Conservation (phyloP, 2,329 filamentous ascomycete genomes). For the Monosporascus sp. region DNA sequence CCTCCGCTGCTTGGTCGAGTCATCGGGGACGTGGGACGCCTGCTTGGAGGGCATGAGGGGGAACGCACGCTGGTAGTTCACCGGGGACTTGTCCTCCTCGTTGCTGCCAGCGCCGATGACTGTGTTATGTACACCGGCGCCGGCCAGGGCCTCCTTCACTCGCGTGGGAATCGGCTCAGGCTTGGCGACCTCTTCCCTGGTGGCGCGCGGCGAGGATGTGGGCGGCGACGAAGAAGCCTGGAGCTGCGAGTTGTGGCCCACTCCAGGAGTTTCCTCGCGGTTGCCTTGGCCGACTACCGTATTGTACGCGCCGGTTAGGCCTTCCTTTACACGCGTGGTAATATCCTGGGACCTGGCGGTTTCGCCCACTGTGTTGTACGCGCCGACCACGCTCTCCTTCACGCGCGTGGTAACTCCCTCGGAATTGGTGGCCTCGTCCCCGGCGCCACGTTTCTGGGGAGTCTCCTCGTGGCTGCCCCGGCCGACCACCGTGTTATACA, state of each 20-base stretch:
- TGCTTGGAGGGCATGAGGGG: not conserved
- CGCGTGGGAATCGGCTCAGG: not conserved
- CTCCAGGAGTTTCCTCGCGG: not conserved
- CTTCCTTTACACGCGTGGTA: not conserved
- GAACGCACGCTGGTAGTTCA: not conserved
- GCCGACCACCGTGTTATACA: not conserved
- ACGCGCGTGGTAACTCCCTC: not conserved
- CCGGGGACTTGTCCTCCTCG: not conserved
- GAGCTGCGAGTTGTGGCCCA: too few species aligned
- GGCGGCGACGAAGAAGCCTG: too few species aligned
- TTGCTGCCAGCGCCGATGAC: not conserved
- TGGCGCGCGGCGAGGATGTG: too few species aligned
- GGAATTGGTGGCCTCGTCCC: not conserved
- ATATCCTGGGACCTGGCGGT: not conserved
- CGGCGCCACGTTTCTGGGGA: not conserved
- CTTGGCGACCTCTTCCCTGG: not conserved
- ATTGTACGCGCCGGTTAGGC: not conserved
- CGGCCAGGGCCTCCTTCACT: not conserved
- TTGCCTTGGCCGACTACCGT: not conserved
- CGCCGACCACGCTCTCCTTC: not conserved
- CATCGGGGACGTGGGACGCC: not conserved
- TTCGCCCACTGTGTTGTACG: not conserved
- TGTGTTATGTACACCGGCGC: not conserved
- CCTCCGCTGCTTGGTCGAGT: not conserved
- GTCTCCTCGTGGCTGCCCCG: not conserved